Evolutionary conservation across 2,329 filamentous ascomycete genomes (phyloP).

Genomic region (Lasiodiplodia sp.): DNA sequence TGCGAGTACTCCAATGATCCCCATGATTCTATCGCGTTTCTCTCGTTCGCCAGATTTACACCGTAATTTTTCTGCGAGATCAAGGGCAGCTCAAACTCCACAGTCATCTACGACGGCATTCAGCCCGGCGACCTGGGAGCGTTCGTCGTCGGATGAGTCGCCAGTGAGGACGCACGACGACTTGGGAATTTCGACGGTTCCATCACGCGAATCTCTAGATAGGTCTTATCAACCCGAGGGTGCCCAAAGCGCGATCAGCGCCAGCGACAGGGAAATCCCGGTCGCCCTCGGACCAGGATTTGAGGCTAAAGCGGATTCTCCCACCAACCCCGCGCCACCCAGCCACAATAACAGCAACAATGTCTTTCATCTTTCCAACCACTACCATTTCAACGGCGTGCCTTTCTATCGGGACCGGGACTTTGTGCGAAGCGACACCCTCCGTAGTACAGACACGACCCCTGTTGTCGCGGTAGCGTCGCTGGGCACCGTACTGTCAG

Average conservation of each 20-base stretch:
- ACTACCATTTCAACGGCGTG: conserved; percentile 30
- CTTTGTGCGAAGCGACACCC: conserved; percentile 16
- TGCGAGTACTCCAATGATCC: conserved; percentile 43
- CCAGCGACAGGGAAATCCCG: conserved; percentile 27
- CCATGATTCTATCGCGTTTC: conserved; percentile 38
- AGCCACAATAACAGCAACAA: conserved; percentile 27
- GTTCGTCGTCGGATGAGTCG: not conserved
- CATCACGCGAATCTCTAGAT: conserved; percentile 7
- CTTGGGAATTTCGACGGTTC: conserved; percentile 25
- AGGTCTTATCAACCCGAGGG: conserved; percentile 16
- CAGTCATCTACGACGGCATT: conserved; percentile 25
- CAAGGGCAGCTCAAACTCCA: conserved; percentile 13
- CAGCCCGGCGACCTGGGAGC: conserved; percentile 25
- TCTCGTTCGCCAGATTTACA: conserved; percentile 8
- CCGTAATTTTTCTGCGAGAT: conserved; percentile 11
- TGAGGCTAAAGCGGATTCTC: conserved; percentile 17
- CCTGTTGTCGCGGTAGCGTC: conserved; percentile 44
- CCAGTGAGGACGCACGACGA: conserved; percentile 23
- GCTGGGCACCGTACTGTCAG: conserved; percentile 43
- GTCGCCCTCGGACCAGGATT: conserved; percentile 25
- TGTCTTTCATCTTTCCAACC: conserved; percentile 28
- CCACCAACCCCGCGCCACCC: conserved; percentile 21
- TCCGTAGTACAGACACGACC: conserved; percentile 37
- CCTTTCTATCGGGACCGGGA: conserved; percentile 27
- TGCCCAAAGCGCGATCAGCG: conserved; percentile 21